Conservation (phyloP, 1,284 basidiomycete genomes). For the Porogramme epimiltina region DNA sequence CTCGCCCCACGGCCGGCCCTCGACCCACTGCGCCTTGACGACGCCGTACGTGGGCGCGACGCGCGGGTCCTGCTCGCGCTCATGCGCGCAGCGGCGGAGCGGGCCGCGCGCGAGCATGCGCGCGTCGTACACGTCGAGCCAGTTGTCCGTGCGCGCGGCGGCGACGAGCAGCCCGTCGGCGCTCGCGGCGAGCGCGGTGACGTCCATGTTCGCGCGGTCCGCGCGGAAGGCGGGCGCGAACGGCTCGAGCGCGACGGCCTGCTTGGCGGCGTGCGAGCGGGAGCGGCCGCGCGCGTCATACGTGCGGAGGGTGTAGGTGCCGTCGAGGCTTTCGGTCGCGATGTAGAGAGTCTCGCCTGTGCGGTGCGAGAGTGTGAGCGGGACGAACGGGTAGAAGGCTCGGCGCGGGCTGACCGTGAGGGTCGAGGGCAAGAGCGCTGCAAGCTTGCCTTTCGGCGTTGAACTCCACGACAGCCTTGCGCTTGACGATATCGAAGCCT, state of each 20-base stretch:
- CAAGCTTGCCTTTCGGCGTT: slow-evolving; percentile 35
- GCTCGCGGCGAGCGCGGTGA: slow-evolving; percentile 55
- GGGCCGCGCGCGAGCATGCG: slow-evolving; percentile 50
- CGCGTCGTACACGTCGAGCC: slow-evolving; percentile 61
- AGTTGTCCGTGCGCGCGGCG: slow-evolving; percentile 60
- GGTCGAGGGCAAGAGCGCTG: slow-evolving; percentile 38
- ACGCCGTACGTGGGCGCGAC: slow-evolving; percentile 47
- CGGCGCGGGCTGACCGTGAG: slow-evolving; percentile 6
- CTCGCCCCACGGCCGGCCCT: slow-evolving; percentile 39
- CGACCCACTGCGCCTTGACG: slow-evolving; percentile 57
- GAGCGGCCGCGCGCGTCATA: slow-evolving; percentile 50
- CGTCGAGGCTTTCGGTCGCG: slow-evolving; percentile 41
- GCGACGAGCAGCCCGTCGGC: slow-evolving; percentile 64
- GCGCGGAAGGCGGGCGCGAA: slow-evolving; percentile 28
- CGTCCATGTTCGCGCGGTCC: slow-evolving; percentile 37
- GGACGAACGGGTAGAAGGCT: not conserved
- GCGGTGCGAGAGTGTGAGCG: not conserved
- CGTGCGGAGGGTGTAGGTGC: slow-evolving; percentile 45
- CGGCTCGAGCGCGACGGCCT: slow-evolving; percentile 30
- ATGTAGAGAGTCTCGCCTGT: slow-evolving; percentile 31
- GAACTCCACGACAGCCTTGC: slow-evolving; percentile 36
- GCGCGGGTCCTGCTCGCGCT: slow-evolving; percentile 1
- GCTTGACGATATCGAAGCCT: slow-evolving; percentile 45
- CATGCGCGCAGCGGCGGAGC: slow-evolving; percentile 51
- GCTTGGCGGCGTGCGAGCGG: slow-evolving; percentile 32